These are phyloP conservation scores for Senecio squalidus DNA, from an alignment of 140 eudicot species.

Conservation along the genomic window DNA sequence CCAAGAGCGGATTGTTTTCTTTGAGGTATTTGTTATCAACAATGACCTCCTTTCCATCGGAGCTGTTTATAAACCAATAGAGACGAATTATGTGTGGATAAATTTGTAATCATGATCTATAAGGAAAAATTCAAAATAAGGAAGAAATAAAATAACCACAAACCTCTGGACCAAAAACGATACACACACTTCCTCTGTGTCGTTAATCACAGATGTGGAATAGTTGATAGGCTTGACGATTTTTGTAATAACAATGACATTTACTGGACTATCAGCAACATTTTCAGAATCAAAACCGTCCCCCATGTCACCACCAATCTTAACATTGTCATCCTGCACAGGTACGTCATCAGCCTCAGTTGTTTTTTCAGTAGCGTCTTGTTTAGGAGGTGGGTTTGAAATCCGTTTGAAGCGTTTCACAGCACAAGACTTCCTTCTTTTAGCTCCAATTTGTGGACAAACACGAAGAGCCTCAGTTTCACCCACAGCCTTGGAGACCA, in stretches of 20 bases:
- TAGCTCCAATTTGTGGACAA: conserved; percentile 39
- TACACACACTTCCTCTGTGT: conserved; percentile 50
- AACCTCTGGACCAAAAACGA: conserved; percentile 77
- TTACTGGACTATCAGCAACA: conserved; percentile 22
- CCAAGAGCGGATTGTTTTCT: conserved; percentile 69
- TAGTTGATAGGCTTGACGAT: conserved; percentile 69
- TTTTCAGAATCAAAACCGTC: conserved; percentile 20
- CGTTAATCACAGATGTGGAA: conserved; percentile 39
- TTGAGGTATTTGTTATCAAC: conserved; percentile 81
- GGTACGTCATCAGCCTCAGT: conserved; percentile 16
- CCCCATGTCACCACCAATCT: not conserved
- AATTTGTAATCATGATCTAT: not conserved
- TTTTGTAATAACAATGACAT: conserved; percentile 32
- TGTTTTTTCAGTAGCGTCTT: conserved; percentile 8
- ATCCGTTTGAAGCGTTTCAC: conserved; percentile 71
- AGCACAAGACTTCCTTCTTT: conserved; percentile 68
- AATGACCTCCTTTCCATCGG: conserved; percentile 71
- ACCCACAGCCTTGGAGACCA: conserved; percentile 27
- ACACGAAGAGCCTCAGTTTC: conserved; percentile 18
- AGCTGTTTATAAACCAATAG: conserved; percentile 37
- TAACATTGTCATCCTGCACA: conserved; percentile 16
- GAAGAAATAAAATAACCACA: conserved; percentile 16
- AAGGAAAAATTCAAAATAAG: not conserved
- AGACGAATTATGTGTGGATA: not conserved
- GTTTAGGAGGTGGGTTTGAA: conserved; percentile 3